Evolutionary conservation across 352 stramenopile species (phyloP).

Genomic region (Aphanomyces stellatus): DNA sequence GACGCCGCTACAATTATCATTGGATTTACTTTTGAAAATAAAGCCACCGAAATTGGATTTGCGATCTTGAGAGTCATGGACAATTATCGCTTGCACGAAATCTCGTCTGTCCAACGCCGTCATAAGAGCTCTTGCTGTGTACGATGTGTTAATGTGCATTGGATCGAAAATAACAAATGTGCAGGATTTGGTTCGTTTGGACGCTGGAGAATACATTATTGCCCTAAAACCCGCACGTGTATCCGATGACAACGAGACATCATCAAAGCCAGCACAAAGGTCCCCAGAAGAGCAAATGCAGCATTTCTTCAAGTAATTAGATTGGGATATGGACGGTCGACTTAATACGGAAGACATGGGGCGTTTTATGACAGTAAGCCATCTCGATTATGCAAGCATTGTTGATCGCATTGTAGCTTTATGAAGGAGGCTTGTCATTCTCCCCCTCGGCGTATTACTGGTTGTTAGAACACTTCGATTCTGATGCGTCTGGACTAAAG

Average conservation of each 20-base stretch:
- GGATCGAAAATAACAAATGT: too few relatives aligned
- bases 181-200: not conserved
- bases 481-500: not conserved
- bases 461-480: conserved; percentile 11
- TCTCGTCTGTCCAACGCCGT: too few relatives aligned
- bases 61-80: too few relatives aligned
- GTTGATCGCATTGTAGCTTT: not conserved
- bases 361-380: not conserved
- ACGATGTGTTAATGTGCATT: too few relatives aligned
- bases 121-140: too few relatives aligned
- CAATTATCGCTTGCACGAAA: too few relatives aligned
- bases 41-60: too few relatives aligned
- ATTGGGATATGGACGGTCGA: not conserved
- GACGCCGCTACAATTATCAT: too few relatives aligned
- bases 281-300: not conserved
- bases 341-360: not conserved
- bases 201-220: not conserved
- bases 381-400: not conserved
- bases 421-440: not conserved
- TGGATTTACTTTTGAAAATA: too few relatives aligned
- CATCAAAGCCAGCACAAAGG: not conserved
- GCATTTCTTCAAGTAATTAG: not conserved
- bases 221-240: not conserved
- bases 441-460: not conserved
- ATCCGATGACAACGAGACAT: not conserved